These are phyloP conservation scores for Zygoascus tannicola DNA, from an alignment of 805 yeast genomes.

Conservation along the genomic window DNA sequence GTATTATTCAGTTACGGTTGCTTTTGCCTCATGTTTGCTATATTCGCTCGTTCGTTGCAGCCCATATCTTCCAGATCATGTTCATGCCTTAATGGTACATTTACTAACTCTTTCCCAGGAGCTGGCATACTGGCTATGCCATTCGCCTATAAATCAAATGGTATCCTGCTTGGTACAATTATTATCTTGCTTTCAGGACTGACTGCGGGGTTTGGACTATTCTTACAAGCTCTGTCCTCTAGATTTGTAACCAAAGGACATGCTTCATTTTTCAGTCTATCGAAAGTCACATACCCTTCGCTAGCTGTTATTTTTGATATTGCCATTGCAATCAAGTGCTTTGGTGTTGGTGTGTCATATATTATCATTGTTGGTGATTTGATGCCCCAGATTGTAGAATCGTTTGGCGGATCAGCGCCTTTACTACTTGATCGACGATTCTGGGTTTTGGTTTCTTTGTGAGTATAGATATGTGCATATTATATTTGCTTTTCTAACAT, in stretches of 20 bases:
- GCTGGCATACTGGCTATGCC: constrained; percentile 77
- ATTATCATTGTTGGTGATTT: constrained; percentile 66
- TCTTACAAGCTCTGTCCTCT: constrained; percentile 51
- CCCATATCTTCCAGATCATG: too few relatives aligned
- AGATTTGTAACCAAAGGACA: constrained; percentile 45
- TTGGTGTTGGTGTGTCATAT: constrained; percentile 71
- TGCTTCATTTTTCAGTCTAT: constrained; percentile 61
- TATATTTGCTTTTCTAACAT: constrained; percentile 21
- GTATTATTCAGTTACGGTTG: too few relatives aligned
- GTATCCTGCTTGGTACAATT: constrained; percentile 45
- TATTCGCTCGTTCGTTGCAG: too few relatives aligned
- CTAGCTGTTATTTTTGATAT: constrained; percentile 58
- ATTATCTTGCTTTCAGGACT: constrained; percentile 51
- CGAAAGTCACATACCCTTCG: constrained; percentile 60
- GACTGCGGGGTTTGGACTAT: constrained; percentile 59
- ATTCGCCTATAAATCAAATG: constrained; percentile 55
- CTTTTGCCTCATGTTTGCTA: too few relatives aligned
- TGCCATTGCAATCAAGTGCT: constrained; percentile 69
- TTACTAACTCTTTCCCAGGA: constrained; percentile 37
- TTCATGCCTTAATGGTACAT: neutral
- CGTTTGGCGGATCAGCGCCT: constrained; percentile 15
- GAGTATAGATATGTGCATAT: too few relatives aligned
- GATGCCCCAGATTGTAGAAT: constrained; percentile 44
- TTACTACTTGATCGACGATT: constrained; percentile 29
- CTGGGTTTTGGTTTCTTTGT: constrained; percentile 41